Conservation (phyloP, 2,329 filamentous ascomycete species). For the Pezicula rhizophila region DNA sequence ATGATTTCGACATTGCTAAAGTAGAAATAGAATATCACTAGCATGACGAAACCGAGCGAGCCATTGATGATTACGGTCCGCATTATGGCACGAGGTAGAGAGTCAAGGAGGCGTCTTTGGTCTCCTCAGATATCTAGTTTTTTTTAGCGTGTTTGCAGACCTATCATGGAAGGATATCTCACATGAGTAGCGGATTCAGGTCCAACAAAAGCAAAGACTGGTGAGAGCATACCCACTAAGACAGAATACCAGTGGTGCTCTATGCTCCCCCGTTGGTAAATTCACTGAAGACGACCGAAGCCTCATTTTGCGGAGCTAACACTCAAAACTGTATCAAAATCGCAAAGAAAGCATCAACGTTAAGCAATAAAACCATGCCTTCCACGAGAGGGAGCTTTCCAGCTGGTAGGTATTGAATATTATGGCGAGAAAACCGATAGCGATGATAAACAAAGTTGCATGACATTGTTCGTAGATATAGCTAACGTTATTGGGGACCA, state of each 20-base stretch:
- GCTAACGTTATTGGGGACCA: constrained; percentile 22
- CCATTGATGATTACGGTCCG: constrained; percentile 25
- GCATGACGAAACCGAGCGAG: constrained; percentile 30
- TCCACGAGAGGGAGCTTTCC: no score
- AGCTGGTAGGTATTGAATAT: no score
- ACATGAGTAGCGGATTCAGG: constrained; percentile 18
- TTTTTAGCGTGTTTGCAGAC: background rate
- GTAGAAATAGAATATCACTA: constrained; percentile 29
- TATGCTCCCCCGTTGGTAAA: constrained; percentile 5
- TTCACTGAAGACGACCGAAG: constrained; percentile 5
- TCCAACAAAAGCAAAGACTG: constrained; percentile 1
- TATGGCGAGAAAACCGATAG: constrained; percentile 2
- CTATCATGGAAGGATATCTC: background rate
- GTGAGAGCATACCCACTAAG: no score
- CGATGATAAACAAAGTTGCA: constrained; percentile 33
- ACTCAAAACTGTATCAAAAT: no score
- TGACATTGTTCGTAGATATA: constrained; percentile 33
- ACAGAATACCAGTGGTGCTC: no score
- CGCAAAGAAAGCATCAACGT: no score
- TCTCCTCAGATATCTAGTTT: constrained; percentile 37
- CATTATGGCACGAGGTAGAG: no score
- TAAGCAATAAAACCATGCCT: no score
- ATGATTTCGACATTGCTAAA: constrained; percentile 30
- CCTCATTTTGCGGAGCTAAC: no score
- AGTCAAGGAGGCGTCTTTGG: constrained; percentile 12